phyloP scores from a whole-genome alignment of 1,284 basidiomycete genomes.

The Apiotrichum gracile region DNA sequence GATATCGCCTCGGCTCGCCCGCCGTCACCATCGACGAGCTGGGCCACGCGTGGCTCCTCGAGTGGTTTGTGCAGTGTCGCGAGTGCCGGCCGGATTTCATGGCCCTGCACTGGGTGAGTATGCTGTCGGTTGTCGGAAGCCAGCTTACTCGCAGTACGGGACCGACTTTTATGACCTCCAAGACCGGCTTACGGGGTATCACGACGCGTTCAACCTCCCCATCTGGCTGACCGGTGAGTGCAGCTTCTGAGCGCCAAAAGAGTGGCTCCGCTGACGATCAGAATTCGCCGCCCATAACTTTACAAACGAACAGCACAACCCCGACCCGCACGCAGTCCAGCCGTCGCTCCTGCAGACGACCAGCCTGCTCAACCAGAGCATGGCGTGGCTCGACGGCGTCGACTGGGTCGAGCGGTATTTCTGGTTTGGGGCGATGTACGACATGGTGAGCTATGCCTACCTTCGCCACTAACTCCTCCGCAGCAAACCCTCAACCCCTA shows the following conservation, averaged over 20 bases:
- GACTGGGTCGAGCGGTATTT: conserved; percentile 51
- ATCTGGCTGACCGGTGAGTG: conserved; percentile 57
- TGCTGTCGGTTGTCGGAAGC: neutral
- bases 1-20: conserved; percentile 48
- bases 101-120: conserved; percentile 46
- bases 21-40: conserved; percentile 47
- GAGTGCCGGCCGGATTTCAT: conserved; percentile 51
- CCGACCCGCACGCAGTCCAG: conserved; percentile 29
- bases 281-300: conserved; percentile 44
- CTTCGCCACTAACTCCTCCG: neutral
- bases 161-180: conserved; percentile 53
- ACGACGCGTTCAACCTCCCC: conserved; percentile 52
- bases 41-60: conserved; percentile 49
- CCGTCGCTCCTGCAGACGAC: conserved; percentile 44
- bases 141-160: conserved; percentile 55
- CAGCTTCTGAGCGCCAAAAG: neutral
- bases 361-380: conserved; percentile 49
- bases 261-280: neutral
- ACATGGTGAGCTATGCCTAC: conserved; percentile 26
- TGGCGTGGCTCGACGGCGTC: conserved; percentile 48
- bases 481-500: conserved; percentile 30
- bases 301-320: conserved; percentile 15
- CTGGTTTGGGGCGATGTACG: conserved; percentile 52
- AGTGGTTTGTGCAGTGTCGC: conserved; percentile 47
- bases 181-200: conserved; percentile 52